Evolutionary conservation across 1,284 basidiomycete species (phyloP), one percentile per base, ranked within the genome.

Genomic region (Austroboletus niveus): DNA sequence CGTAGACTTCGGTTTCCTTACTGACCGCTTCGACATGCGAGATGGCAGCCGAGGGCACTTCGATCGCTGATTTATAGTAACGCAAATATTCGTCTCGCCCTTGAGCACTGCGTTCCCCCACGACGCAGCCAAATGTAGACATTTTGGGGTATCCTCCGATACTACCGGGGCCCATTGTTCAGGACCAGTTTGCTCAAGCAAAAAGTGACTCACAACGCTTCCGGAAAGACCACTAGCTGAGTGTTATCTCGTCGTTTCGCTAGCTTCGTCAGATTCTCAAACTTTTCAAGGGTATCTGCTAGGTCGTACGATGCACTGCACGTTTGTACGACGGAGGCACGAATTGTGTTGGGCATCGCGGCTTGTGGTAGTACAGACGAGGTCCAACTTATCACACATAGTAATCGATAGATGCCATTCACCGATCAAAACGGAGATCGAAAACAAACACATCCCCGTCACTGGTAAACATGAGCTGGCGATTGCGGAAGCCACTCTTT

Each of bases 141-240:
- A 77, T 75, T 58, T 84, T 84, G 8, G 85, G 84, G 60, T 87
- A 87, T 7, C 84, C 84, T 34, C 83, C 83, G 43, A 84, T 79
- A 65, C 82, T 85, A 41, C n/a, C 20, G 29, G 40, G 32, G 29
- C 27, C 29, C 34, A 54, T 17, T 0, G 42, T 45, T 35, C 4
- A 14, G 10, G 17, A 32, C 24, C 17, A 31, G 10, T 20, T 7
- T 27, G 0, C n/a, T 20, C 24, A 31, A 24, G n/a, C 32, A 11
- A 42, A 50, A 35, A 46, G 17, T 27, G 9, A 74, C 81, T 63
- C 68, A 86, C 75, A 86, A 88, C 17, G 84, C 87, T 64, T 90
- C 87, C 3, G 87, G 87, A 60, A 90, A 85, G 14, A 89, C 82
- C 27, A 78, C 82, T 2, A 89, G 64, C 58, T 84, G 76, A 0